Evolutionary conservation across 164 flowering plant species (phyloP).

Genomic region (Vitis labrusca): DNA sequence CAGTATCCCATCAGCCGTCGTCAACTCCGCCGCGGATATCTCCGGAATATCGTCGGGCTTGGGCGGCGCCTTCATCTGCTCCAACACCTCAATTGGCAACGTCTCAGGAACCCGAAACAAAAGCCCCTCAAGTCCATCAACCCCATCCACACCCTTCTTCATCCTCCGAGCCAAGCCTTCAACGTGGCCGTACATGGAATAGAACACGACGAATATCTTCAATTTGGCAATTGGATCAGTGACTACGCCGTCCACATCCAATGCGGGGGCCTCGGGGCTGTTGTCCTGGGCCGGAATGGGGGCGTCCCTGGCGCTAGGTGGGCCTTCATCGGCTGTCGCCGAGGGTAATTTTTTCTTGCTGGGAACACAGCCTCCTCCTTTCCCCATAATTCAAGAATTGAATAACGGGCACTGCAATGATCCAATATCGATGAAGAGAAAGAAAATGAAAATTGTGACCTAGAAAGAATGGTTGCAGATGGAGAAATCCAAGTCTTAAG

Average conservation of each 20-base stretch:
- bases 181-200: constrained; percentile 64
- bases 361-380: constrained; percentile 87
- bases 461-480: too few species aligned
- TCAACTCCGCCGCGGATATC: constrained; percentile 40
- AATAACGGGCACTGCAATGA: too few species aligned
- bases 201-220: constrained; percentile 44
- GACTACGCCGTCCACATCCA: not conserved
- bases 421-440: too few species aligned
- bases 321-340: constrained; percentile 1
- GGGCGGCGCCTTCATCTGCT: constrained; percentile 44
- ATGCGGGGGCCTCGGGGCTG: not conserved
- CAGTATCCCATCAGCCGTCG: constrained; percentile 40
- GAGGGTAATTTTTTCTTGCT: constrained; percentile 1
- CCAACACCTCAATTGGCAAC: constrained; percentile 32
- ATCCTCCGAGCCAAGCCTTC: constrained; percentile 40
- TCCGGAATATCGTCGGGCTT: constrained; percentile 34
- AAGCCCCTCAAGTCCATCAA: constrained; percentile 40
- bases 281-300: not conserved
- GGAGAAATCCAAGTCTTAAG: too few species aligned
- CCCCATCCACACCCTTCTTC: constrained; percentile 50
- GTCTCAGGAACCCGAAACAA: constrained; percentile 46
- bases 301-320: not conserved
- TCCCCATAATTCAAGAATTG: constrained; percentile 47
- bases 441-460: too few species aligned
- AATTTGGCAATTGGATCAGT: constrained; percentile 10